Evolutionary conservation across 345 rosid genomes (phyloP).

Genomic region (Carallia brachiata): DNA sequence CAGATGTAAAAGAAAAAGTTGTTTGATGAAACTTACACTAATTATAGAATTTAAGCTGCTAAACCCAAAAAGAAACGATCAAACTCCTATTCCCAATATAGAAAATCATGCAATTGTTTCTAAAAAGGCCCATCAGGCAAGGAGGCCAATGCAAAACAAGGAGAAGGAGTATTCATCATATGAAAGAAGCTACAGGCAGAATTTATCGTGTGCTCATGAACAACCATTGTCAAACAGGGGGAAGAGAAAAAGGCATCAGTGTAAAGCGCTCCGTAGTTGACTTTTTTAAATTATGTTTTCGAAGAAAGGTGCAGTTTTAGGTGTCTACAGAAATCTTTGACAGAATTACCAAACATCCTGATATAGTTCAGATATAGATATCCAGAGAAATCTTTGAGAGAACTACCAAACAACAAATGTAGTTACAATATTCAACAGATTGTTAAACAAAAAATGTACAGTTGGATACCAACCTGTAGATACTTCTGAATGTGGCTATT

Average conservation of each 20-base stretch:
- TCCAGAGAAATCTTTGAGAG: no score
- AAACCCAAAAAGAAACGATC: background rate
- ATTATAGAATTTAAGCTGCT: no score
- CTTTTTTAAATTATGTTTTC: no score
- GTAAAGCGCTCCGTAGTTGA: no score
- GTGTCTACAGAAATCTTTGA: no score
- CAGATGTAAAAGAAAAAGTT: background rate
- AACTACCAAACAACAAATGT: background rate
- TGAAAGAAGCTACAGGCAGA: no score
- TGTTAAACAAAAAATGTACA: background rate
- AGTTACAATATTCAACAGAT: background rate
- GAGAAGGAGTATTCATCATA: no score
- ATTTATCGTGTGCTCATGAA: no score
- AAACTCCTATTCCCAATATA: background rate
- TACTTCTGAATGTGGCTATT: constrained; percentile 51
- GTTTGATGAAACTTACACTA: background rate
- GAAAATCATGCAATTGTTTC: background rate
- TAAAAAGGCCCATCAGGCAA: background rate
- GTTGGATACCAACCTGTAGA: constrained; percentile 62
- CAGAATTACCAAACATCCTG: background rate
- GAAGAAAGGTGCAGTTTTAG: no score
- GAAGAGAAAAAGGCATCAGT: no score
- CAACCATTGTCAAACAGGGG: no score
- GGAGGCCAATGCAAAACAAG: background rate
- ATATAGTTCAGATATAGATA: background rate